Base-by-base conservation (phyloP, 164 flowering plant species). In the Tetrastigma voinierianum region DNA sequence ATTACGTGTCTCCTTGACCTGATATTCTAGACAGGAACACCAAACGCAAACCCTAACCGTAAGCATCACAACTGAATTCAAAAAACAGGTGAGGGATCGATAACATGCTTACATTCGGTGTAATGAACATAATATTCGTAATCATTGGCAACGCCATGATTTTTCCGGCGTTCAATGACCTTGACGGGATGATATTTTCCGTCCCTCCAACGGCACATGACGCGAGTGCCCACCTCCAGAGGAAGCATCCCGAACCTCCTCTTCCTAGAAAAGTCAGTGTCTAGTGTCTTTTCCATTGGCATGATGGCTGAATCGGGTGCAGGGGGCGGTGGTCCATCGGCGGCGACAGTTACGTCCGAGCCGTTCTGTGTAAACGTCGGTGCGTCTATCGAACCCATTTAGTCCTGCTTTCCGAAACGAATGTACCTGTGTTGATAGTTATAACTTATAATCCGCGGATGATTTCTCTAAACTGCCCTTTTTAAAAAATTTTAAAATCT, bases 41-140 rank as follows among this genome's bases (percentile, higher is more conserved):
- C 46, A 59, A 67, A 2, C 6, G 40, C 51, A 24, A 70, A 64
- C 72, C 64, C 75, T 68, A 68, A 70, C 65, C 76, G 67, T 67
- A 65, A 63, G n/a, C 32, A 21, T 17, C 14, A 18, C 68, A 64
- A 59, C 54, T 40, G 19, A 57, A 17, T 46, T n/a, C 2, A 57
- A 46, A 63, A 63, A 9, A 45, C 19, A 9, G 9, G 40, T 32
- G 40, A 3, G 67, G 17, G 10, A 52, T 24, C 32, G 16, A 59
- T 9, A 44, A 32, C 13, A 47, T 23, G 24, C 88, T 73, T 73
- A 95, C 98, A 95, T 75, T 95, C 98, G 7, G 96, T 91, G 70
- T 95, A 95, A 72, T 95, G 98, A 46, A 95, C 98, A 64, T 95
- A 95, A 70, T 91, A 95, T 81, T 95, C 98, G 76, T 87, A 95